Evolutionary conservation across 805 yeast species (phyloP).

Genomic region (Spathaspora girioi): DNA sequence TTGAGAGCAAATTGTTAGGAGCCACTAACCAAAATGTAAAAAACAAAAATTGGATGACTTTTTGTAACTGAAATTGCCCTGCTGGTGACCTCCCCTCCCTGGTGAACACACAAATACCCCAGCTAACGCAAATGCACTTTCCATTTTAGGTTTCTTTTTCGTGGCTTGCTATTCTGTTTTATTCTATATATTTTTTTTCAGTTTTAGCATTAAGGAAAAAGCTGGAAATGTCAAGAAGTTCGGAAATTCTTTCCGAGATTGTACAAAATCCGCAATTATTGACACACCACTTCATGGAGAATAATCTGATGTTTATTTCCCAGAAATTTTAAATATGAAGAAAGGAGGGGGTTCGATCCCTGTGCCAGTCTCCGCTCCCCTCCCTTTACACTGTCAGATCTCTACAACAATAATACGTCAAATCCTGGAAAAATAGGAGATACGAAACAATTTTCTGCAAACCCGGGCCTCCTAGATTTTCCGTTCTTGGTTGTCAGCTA

Average conservation of each 20-base stretch:
- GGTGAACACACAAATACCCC: neutral
- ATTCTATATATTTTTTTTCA: too few species aligned
- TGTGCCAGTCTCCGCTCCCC: neutral
- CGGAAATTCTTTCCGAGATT: too few species aligned
- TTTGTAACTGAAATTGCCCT: neutral
- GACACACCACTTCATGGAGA: too few species aligned
- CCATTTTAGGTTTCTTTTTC: neutral
- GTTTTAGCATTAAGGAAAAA: too few species aligned
- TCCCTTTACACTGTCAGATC: neutral
- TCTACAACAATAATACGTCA: neutral
- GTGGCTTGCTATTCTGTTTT: neutral
- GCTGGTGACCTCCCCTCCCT: neutral
- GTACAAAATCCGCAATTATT: too few species aligned
- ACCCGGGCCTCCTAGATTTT: neutral
- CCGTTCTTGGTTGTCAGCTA: neutral
- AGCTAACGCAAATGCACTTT: neutral
- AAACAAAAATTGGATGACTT: neutral
- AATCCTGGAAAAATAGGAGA: neutral
- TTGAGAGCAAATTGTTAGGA: neutral
- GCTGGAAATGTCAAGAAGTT: too few species aligned
- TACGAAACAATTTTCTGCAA: neutral
- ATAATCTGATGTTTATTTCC: neutral
- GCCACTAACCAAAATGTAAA: neutral
- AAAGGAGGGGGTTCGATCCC: neutral
- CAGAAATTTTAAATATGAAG: neutral